Evolutionary conservation across 1,284 basidiomycete species (phyloP).

Genomic region (Apiotrichum porosum): DNA sequence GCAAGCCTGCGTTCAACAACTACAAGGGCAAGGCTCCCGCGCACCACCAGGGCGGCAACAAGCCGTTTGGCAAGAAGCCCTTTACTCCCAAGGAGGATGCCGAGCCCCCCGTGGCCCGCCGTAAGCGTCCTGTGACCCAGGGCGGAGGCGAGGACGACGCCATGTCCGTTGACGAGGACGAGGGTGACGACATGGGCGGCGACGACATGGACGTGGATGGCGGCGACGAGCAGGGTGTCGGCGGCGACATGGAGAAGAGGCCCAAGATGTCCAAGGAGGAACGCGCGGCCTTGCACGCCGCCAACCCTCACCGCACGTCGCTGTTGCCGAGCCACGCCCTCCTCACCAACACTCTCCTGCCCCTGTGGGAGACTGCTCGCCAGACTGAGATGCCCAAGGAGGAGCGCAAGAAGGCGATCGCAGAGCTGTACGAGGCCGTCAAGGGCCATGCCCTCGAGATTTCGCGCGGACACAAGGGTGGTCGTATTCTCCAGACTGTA

Average conservation of each 20-base stretch:
- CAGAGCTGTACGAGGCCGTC: constrained; percentile 65
- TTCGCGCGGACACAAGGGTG: constrained; percentile 83
- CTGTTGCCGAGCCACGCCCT: constrained; percentile 73
- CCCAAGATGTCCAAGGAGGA: constrained; percentile 36
- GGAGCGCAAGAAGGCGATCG: constrained; percentile 69
- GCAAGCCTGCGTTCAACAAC: constrained; percentile 2
- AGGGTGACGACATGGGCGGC: constrained; percentile 19
- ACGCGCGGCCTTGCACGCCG: constrained; percentile 40
- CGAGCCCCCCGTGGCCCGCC: constrained; percentile 3
- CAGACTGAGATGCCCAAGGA: constrained; percentile 64
- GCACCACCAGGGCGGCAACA: background rate
- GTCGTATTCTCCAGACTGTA: constrained; percentile 74
- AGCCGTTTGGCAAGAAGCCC: constrained; percentile 8
- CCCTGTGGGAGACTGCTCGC: constrained; percentile 72
- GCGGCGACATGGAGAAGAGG: constrained; percentile 25
- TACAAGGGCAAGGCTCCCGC: constrained; percentile 3
- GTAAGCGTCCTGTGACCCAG: constrained; percentile 36
- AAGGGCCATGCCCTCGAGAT: constrained; percentile 76
- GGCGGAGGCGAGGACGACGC: constrained; percentile 37
- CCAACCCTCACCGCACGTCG: constrained; percentile 55
- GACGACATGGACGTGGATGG: constrained; percentile 18
- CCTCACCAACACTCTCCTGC: constrained; percentile 60
- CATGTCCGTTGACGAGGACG: constrained; percentile 24
- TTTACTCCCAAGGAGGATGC: background rate
- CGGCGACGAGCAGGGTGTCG: constrained; percentile 10